Evolutionary conservation across 164 flowering plant genomes (phyloP), one percentile per base, ranked within the genome.

Genomic region (Sextonia rubra): DNA sequence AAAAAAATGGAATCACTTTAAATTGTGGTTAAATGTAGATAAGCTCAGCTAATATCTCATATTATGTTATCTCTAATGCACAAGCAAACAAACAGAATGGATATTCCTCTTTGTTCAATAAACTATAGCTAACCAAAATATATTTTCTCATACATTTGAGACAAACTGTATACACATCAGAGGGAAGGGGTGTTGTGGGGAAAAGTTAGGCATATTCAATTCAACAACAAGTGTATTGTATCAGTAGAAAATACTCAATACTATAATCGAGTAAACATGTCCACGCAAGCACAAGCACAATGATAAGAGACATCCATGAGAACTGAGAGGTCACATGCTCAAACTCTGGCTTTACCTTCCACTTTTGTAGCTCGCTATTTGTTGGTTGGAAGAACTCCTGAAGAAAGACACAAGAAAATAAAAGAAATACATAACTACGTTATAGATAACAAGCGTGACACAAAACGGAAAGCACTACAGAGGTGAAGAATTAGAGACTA

Each of bases 351-450:
- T 52, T n/a, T 77, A 90, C 96, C 89, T 85, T 79, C 68, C 87
- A 76, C 72, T 63, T 73, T 69, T 86, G 85, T 64, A 76, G 77
- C 68, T 83, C 78, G 8, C 79, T 90, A 80, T 78, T 73, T 20
- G 71, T 80, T 47, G 74, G 79, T 73, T 72, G 82, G 56, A 81
- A 78, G 74, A 85, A 88, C 47, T 88, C 96, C 96, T 91, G 72
- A 18, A 77, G 74, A 77, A 77, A 18, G 30, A 55, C 62, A 72
- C 55, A 12, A 62, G 52, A 71, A 27, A n/a, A 77, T 75, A 79
- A 47, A 79, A 47, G 58, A 52, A 52, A 52, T 18, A 48, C 32
- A 70, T 20, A 26, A 52, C 25, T 76, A 22, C 11, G 56, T 9
- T 20, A 47, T 30, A 56, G 17, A 70, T 15, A 63, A 15, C 47